phyloP scores from a whole-genome alignment of 371 early-diverging fungal genomes.

The Mortierella sp. region DNA sequence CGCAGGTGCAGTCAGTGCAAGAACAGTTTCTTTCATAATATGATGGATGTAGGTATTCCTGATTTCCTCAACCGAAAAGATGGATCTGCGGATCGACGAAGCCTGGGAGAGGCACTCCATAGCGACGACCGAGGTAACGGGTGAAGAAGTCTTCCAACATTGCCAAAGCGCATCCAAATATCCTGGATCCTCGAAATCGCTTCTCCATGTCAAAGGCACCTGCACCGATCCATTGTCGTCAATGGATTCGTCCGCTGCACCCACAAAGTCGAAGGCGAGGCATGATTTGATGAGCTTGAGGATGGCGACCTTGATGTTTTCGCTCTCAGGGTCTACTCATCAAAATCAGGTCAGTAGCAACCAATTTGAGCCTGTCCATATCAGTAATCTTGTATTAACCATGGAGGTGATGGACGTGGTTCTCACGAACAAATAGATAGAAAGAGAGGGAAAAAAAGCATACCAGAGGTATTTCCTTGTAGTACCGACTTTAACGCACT shows the following conservation, averaged over 20 bases:
- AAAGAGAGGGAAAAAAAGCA: too few relatives aligned
- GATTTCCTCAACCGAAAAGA: slow-evolving; percentile 79
- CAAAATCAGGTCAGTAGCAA: too few relatives aligned
- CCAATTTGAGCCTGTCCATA: neutral
- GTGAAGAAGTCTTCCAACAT: slow-evolving; percentile 62
- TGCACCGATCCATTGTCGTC: slow-evolving; percentile 86
- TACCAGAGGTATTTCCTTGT: slow-evolving; percentile 15
- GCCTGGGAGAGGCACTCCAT: slow-evolving; percentile 87
- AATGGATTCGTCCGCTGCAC: slow-evolving; percentile 86
- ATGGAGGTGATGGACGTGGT: neutral
- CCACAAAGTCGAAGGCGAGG: slow-evolving; percentile 88
- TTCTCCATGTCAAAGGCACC: slow-evolving; percentile 85
- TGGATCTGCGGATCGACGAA: slow-evolving; percentile 83
- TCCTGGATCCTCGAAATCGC: slow-evolving; percentile 71
- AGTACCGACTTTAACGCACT: slow-evolving; percentile 59
- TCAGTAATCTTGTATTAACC: neutral
- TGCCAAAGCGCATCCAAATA: slow-evolving; percentile 80
- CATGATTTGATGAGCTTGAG: slow-evolving; percentile 76
- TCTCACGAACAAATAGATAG: neutral
- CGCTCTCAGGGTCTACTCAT: slow-evolving; percentile 56
- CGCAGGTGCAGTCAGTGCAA: slow-evolving; percentile 69
- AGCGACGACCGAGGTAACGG: slow-evolving; percentile 59
- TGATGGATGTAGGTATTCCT: slow-evolving; percentile 73
- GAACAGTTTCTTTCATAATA: slow-evolving; percentile 77
- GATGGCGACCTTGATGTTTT: slow-evolving; percentile 67